These are phyloP conservation scores for Arachnomyces sp. DNA, from an alignment of 2,329 filamentous ascomycete species.

Conservation along the genomic window DNA sequence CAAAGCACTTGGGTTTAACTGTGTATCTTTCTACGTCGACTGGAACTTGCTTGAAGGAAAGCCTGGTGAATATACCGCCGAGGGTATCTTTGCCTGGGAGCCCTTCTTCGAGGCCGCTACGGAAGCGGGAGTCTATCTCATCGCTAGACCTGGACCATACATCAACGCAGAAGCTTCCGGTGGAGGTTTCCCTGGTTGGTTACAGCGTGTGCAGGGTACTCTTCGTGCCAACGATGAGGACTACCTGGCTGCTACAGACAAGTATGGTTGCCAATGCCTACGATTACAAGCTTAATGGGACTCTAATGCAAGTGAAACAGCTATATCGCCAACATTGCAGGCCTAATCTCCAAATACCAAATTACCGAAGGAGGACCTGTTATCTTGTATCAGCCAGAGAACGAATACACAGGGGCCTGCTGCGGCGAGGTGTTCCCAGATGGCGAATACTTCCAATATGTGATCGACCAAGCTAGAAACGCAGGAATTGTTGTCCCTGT, in stretches of 20 bases:
- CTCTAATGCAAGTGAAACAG: constrained; percentile 20
- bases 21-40: constrained; percentile 69
- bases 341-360: constrained; percentile 63
- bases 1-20: constrained; percentile 70
- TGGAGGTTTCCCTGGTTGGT: constrained; percentile 74
- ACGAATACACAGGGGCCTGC: constrained; percentile 59
- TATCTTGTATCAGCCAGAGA: constrained; percentile 72
- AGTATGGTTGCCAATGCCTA: constrained; percentile 33
- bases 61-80: constrained; percentile 58
- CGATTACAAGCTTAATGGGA: no score
- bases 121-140: constrained; percentile 65
- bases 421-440: constrained; percentile 53
- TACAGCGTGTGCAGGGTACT: constrained; percentile 57
- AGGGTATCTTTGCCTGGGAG: constrained; percentile 63
- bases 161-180: constrained; percentile 72
- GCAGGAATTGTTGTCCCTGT: constrained; percentile 66
- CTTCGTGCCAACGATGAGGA: constrained; percentile 55
- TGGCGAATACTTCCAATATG: constrained; percentile 59
- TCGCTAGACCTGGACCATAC: constrained; percentile 64
- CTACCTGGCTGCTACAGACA: constrained; percentile 59
- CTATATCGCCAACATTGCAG: constrained; percentile 55
- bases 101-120: constrained; percentile 69
- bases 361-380: constrained; percentile 77
- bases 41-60: constrained; percentile 73
- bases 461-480: constrained; percentile 58